These are phyloP conservation scores for Prunus salicina DNA, from an alignment of 306 rosid species.

Conservation along the genomic window DNA sequence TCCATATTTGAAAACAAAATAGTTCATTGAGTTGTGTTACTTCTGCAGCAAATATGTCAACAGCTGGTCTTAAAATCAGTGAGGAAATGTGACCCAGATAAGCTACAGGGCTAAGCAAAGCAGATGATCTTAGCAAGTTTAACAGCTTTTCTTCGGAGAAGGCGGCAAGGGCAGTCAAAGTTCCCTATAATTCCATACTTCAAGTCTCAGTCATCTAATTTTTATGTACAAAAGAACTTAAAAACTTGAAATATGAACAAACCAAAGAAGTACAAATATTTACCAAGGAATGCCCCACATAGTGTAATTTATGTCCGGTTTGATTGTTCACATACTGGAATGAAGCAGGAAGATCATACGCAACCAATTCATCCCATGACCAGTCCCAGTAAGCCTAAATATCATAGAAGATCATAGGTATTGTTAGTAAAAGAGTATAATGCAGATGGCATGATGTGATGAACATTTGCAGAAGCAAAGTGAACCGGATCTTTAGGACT, in stretches of 20 bases:
- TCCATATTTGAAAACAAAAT: not conserved
- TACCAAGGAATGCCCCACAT: constrained; percentile 68
- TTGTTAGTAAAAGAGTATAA: not conserved
- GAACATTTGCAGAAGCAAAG: not conserved
- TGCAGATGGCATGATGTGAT: not conserved
- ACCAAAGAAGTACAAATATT: not conserved
- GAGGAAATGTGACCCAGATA: constrained; percentile 52
- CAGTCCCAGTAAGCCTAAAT: constrained; percentile 59
- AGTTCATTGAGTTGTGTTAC: constrained; percentile 13
- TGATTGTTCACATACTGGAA: constrained; percentile 42
- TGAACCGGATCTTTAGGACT: constrained; percentile 43
- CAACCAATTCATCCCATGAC: constrained; percentile 71
- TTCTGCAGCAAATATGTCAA: constrained; percentile 46
- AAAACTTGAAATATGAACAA: not conserved
- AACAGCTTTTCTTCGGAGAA: constrained; percentile 41
- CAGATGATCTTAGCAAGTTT: constrained; percentile 60
- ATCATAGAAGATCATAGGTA: not conserved
- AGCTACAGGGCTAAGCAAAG: constrained; percentile 67
- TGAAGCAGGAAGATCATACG: constrained; percentile 59
- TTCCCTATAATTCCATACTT: constrained; percentile 41
- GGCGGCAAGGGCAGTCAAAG: constrained; percentile 57
- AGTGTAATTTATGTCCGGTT: constrained; percentile 51
- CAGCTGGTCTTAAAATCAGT: constrained; percentile 40
- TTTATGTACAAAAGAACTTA: not conserved
- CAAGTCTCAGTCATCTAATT: not conserved